Evolutionary conservation across 2,329 filamentous ascomycete genomes (phyloP), one percentile per base, ranked within the genome.

Genomic region (Ceratocystis smalleyi): DNA sequence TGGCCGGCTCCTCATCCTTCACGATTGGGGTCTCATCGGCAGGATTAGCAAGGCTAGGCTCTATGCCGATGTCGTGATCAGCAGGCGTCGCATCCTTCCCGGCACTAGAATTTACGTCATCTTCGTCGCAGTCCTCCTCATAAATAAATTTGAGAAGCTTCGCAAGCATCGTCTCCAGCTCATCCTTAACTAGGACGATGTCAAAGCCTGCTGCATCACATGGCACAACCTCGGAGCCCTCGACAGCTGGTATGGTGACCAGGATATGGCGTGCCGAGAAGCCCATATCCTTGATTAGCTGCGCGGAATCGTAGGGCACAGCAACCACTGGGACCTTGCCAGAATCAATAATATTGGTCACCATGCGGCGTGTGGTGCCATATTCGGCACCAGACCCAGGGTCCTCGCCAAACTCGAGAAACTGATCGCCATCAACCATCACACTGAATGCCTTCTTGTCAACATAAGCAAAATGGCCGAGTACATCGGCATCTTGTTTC

Each of bases 311-410:
- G 43, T 62, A 63, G 49, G 54, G 45, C 5, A 64, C 43, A 30
- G 64, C 75, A 68, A 84, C 75, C 2, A 85, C 68, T 1, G 83
- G 79, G 35, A 91, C 81, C 71, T 85, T 85, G 49, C 80, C 81
- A 7, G 75, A 71, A 57, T 81, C 78, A 19, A 75, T 72, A 27
- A 84, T 75, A 12, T 75, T 75, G 17, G 82, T 79, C 0, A 84
- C 75, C 1, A 75, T 74, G 66, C 78, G 81, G 66, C 75, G 75
- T 70, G 77, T 83, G 1, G 82, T 85, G 24, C 83, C 83, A 67
- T 83, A 83, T n/a, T 51, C 47, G 47, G 10, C 51, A 67, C 79
- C 75, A 51, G 75, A 72, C 1, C 76, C 79, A 15, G 78, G 76
- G 24, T 77, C 75, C 61, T 77, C 78, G 49, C 75, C 77, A 67